A percentile compares a stretch with the other conserved stretches of the same genome.
Evolutionary conservation across 2,329 filamentous ascomycete species (phyloP).

Genomic region (Hypomyces perniciosus): DNA sequence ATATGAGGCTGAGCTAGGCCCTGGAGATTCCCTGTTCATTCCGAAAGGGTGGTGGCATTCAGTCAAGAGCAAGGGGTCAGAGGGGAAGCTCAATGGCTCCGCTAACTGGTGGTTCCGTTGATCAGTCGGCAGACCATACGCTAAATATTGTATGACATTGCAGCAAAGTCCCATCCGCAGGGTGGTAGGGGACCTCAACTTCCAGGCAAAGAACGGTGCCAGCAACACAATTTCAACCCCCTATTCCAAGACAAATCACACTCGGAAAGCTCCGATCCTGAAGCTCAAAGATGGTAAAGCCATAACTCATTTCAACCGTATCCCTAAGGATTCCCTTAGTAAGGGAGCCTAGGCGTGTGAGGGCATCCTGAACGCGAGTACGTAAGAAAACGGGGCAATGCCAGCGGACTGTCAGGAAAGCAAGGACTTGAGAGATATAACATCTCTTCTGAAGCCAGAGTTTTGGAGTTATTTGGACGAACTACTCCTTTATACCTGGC

Average conservation of each 20-base stretch:
- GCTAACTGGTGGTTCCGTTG: constrained; percentile 43
- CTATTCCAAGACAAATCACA: constrained; percentile 47
- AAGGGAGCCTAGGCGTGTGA: constrained; percentile 39
- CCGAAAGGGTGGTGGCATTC: constrained; percentile 43
- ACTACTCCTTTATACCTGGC: no score
- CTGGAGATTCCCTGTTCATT: constrained; percentile 42
- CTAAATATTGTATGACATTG: constrained; percentile 51
- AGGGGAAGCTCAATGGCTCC: constrained; percentile 35
- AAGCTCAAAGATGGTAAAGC: constrained; percentile 69
- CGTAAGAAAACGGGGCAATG: constrained; percentile 58
- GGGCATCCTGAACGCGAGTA: constrained; percentile 56
- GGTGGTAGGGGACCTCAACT: constrained; percentile 45
- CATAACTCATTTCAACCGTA: constrained; percentile 58
- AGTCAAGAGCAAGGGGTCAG: constrained; percentile 32
- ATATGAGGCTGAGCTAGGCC: constrained; percentile 49
- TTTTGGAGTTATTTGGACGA: no score
- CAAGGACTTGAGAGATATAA: not conserved
- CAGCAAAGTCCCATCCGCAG: constrained; percentile 25
- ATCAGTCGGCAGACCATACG: constrained; percentile 37
- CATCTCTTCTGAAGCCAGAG: no score
- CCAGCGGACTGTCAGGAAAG: constrained; percentile 33
- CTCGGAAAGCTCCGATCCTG: constrained; percentile 57
- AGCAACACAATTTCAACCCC: constrained; percentile 45
- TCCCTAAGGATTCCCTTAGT: constrained; percentile 57
- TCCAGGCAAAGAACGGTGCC: constrained; percentile 48